Base-by-base conservation (phyloP, 2,329 filamentous ascomycete genomes). In the Colletotrichum sublineola region DNA sequence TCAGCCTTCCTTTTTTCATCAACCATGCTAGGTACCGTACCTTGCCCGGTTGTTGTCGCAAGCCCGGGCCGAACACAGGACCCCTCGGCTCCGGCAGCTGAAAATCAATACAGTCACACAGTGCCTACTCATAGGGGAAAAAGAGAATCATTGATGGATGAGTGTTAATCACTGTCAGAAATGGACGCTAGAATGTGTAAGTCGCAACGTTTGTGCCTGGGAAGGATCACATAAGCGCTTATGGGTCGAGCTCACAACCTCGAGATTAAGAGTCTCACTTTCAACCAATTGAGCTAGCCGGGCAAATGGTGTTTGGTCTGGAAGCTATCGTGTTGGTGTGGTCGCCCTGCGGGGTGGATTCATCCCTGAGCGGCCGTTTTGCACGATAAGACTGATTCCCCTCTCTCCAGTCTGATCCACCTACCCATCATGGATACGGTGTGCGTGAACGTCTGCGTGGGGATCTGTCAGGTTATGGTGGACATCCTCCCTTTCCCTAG, bases 211-310 rank as follows among this genome's bases (percentile, higher is more conserved):
- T 20, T 42, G 40, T 38, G 12, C 31, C 42, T n/a, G 5, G 11
- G 9, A 5, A 14, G 12, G 52, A 53, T 52, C 44, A 52, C 42
- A 63, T 48, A 58, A 55, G 58, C 20, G 42, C 69, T 58, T 64
- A 60, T 40, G 73, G 66, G 70, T 86, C 85, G 85, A 87, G 88
- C 87, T 84, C 84, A 83, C 84, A 87, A 83, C 84, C 85, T 87
- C 86, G 84, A 87, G 86, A 86, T 87, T 88, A 88, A 88, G 90
- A 91, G 90, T 91, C 89, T 90, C 86, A 91, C 89, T 89, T 89
- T 92, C 89, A 91, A 91, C 88, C 87, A 87, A 90, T 90, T 90
- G 88, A 90, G 88, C 88, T 90, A 90, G 85, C 86, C 86, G 83
- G 86, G 86, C 86, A 57, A n/a, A 48, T 20, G 36, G 38, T 44